A percentile compares a stretch with the other conserved stretches of the same genome.
Evolutionary conservation across 495 filamentous ascomycete genomes (phyloP).

Genomic region (Rhizodiscina lignyota): DNA sequence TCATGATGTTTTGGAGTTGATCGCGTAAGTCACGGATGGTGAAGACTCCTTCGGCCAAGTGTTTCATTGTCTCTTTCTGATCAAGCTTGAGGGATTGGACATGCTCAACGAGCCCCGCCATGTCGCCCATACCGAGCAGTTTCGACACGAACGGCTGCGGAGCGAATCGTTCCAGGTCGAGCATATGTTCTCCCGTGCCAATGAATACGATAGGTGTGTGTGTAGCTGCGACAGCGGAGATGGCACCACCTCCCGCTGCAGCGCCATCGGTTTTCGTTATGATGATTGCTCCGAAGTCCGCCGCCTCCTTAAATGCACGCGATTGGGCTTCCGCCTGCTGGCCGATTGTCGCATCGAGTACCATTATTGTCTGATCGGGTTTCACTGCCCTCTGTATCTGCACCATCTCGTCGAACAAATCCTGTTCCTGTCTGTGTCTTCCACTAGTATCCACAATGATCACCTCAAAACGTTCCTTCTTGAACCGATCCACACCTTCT

Average conservation of each 20-base stretch:
- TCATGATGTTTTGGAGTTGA: constrained; percentile 96
- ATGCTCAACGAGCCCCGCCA: constrained; percentile 88
- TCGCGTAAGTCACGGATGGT: constrained; percentile 88
- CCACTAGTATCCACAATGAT: constrained; percentile 98
- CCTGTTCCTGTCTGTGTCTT: constrained; percentile 83
- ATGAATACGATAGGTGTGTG: constrained; percentile 96
- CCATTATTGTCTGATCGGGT: constrained; percentile 96
- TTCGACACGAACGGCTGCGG: constrained; percentile 85
- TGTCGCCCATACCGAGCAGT: constrained; percentile 91
- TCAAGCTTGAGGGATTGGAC: constrained; percentile 94
- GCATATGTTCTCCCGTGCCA: constrained; percentile 91
- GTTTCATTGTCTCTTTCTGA: constrained; percentile 97
- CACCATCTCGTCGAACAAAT: constrained; percentile 93
- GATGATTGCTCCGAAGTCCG: constrained; percentile 95
- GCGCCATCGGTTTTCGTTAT: constrained; percentile 98
- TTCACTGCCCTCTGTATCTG: constrained; percentile 86
- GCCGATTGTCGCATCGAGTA: constrained; percentile 89
- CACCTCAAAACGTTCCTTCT: constrained; percentile 94
- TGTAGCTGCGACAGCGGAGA: constrained; percentile 94
- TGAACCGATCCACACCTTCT: constrained; percentile 96
- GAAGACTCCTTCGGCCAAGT: constrained; percentile 91
- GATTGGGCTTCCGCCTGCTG: constrained; percentile 90
- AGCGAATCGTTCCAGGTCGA: constrained; percentile 84
- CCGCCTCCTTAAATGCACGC: constrained; percentile 92
- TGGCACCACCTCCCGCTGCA: constrained; percentile 87